Conservation (phyloP, 164 flowering plant species). For the Annona squamosa region DNA sequence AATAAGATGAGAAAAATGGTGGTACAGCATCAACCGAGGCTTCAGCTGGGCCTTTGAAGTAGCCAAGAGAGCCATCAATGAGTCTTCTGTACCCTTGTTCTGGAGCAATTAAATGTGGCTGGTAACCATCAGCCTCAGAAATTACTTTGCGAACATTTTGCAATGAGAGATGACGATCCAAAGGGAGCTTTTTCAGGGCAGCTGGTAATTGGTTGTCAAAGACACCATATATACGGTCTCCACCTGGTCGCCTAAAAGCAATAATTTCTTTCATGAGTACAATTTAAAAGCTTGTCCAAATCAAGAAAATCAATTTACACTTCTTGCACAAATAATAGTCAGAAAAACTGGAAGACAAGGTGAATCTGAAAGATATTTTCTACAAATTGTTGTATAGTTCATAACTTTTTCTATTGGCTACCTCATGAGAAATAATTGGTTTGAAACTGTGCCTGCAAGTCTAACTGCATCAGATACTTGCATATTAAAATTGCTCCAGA, state of each 20-base stretch:
- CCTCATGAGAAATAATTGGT: too few species aligned
- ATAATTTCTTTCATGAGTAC: not conserved
- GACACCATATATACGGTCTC: constrained; percentile 74
- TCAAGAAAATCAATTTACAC: not conserved
- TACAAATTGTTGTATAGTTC: not conserved
- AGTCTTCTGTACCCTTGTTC: constrained; percentile 98
- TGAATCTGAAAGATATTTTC: not conserved
- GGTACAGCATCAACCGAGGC: constrained; percentile 97
- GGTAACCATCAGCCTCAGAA: constrained; percentile 96
- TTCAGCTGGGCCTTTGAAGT: constrained; percentile 98
- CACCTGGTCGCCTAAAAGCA: constrained; percentile 70
- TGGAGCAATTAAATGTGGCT: constrained; percentile 95
- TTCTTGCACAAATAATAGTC: not conserved
- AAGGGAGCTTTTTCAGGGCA: constrained; percentile 81
- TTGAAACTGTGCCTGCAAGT: too few species aligned
- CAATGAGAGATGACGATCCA: constrained; percentile 80
- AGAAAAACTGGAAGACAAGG: too few species aligned
- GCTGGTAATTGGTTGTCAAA: constrained; percentile 90
- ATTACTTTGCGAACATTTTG: constrained; percentile 73
- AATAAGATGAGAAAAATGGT: constrained; percentile 10
- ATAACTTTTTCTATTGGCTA: too few species aligned
- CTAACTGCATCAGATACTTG: too few species aligned
- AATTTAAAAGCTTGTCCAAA: too few species aligned
- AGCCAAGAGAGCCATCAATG: constrained; percentile 87
- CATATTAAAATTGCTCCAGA: too few species aligned